phyloP scores from a whole-genome alignment of 1,139 yeast genomes.

The Yamadazyma kanchanaburiensis region DNA sequence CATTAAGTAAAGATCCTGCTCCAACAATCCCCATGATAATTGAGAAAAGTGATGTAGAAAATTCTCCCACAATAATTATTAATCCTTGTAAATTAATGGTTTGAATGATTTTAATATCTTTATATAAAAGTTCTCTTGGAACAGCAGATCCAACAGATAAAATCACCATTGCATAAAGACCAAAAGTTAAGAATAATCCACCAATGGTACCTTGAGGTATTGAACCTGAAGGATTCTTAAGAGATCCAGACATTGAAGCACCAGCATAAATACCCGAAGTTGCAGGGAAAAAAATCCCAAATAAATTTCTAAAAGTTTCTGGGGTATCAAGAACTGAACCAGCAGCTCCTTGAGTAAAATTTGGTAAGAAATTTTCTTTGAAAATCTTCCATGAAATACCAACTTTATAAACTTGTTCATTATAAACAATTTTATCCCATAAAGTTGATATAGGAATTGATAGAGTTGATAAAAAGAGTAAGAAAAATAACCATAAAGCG shows the following conservation, averaged over 20 bases:
- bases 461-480: conserved; percentile 68
- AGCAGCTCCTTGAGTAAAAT: conserved; percentile 86
- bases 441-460: conserved; percentile 81
- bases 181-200: conserved; percentile 75
- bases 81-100: conserved; percentile 70
- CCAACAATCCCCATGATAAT: conserved; percentile 95
- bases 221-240: conserved; percentile 76
- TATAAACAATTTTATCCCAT: conserved; percentile 52
- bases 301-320: conserved; percentile 78
- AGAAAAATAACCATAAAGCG: conserved; percentile 69
- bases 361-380: conserved; percentile 64
- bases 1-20: conserved; percentile 85
- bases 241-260: conserved; percentile 98
- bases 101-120: conserved; percentile 81
- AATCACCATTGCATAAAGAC: conserved; percentile 72
- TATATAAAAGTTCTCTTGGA: conserved; percentile 71
- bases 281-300: conserved; percentile 96
- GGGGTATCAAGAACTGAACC: conserved; percentile 66
- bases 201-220: conserved; percentile 88
- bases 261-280: conserved; percentile 98
- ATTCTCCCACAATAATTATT: conserved; percentile 79
- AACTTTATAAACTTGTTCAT: conserved; percentile 54
- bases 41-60: conserved; percentile 85
- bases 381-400: conserved; percentile 73
- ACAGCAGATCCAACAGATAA: conserved; percentile 74